A percentile compares a stretch with the other conserved stretches of the same genome.
phyloP scores from a whole-genome alignment of 2,329 filamentous ascomycete species.

The Diaporthe sp. region DNA sequence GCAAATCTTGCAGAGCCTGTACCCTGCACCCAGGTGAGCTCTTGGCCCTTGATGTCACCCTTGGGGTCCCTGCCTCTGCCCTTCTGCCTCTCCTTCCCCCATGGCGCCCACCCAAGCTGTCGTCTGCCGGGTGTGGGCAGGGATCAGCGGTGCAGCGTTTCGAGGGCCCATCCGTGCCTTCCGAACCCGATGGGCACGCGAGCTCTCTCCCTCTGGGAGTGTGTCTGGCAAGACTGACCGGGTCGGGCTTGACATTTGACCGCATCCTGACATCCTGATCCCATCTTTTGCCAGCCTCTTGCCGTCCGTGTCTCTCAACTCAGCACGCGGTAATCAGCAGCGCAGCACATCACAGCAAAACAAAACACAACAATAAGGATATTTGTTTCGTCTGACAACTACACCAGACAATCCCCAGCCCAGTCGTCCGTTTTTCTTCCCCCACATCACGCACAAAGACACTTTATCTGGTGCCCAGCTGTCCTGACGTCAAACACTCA shows the following conservation, averaged over 20 bases:
- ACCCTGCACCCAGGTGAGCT: conserved; percentile 8
- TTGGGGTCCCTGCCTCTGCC: not conserved
- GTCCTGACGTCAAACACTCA: conserved; percentile 27
- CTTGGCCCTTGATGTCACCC: conserved; percentile 19
- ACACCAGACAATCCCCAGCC: not conserved
- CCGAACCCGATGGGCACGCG: conserved; percentile 31
- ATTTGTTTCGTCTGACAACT: conserved; percentile 18
- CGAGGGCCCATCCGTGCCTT: conserved; percentile 30
- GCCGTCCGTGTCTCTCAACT: not conserved
- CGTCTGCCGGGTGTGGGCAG: not conserved
- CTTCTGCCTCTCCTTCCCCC: not conserved
- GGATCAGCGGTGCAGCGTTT: not conserved
- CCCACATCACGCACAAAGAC: conserved; percentile 1
- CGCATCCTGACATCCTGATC: conserved; percentile 3
- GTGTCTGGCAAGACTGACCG: not conserved
- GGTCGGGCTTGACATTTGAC: not conserved
- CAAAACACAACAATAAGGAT: not conserved
- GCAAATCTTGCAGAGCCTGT: conserved; percentile 22
- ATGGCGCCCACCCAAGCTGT: not conserved
- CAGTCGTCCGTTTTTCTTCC: not conserved
- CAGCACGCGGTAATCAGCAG: not conserved
- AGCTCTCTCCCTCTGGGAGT: not conserved
- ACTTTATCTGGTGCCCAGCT: conserved; percentile 3
- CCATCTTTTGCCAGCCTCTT: not conserved
- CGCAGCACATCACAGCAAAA: not conserved